phyloP scores from a whole-genome alignment of 176 grass and related monocot genomes.

The Paspalum notatum region DNA sequence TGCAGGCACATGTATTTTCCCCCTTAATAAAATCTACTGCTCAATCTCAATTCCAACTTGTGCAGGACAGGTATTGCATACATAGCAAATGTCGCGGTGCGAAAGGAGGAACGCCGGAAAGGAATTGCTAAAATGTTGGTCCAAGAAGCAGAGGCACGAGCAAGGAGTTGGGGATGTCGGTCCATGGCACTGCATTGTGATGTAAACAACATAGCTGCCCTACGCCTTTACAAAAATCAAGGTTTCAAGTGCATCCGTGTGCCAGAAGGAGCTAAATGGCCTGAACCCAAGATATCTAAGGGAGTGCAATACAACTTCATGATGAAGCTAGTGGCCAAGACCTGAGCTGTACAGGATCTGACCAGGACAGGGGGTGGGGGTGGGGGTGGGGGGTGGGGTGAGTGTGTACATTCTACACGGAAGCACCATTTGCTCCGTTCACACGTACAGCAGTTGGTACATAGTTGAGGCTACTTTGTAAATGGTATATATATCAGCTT shows the following conservation, averaged over 20 bases:
- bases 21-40: not conserved
- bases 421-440: not conserved
- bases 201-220: slow-evolving; percentile 68
- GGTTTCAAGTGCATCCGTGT: slow-evolving; percentile 83
- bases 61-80: slow-evolving; percentile 89
- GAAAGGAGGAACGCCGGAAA: slow-evolving; percentile 67
- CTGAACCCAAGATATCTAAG: slow-evolving; percentile 66
- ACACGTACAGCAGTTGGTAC: slow-evolving; percentile 24
- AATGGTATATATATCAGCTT: slow-evolving; percentile 33
- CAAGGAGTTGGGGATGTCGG: slow-evolving; percentile 76
- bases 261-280: slow-evolving; percentile 79
- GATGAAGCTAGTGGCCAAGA: slow-evolving; percentile 76
- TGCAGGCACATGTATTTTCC: not conserved
- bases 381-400: no score
- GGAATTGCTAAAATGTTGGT: slow-evolving; percentile 88
- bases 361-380: not conserved
- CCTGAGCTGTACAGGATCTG: slow-evolving; percentile 19
- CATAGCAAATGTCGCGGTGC: slow-evolving; percentile 81
- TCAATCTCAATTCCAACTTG: slow-evolving; percentile 6
- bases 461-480: slow-evolving; percentile 44
- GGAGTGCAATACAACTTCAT: slow-evolving; percentile 77
- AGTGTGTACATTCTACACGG: slow-evolving; percentile 43
- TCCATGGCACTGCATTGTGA: slow-evolving; percentile 92
- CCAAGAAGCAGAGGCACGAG: slow-evolving; percentile 65
- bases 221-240: slow-evolving; percentile 73